Percentiles rank a stretch among this genome's conserved stretches.
These are phyloP conservation scores for Apophysomyces elegans DNA, from an alignment of 371 early-diverging fungal species.

Conservation along the genomic window DNA sequence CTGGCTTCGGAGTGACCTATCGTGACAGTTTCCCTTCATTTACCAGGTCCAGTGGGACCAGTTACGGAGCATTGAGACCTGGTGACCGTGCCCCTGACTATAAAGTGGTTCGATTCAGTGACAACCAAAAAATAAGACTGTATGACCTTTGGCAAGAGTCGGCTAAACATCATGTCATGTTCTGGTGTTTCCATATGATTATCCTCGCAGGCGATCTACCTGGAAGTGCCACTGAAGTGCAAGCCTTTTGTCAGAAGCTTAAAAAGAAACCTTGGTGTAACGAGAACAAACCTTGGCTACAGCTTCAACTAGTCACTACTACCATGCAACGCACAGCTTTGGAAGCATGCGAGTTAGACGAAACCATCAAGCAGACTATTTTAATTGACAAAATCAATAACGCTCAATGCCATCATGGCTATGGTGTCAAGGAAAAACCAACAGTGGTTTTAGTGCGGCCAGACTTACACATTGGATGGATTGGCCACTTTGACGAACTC, in stretches of 20 bases:
- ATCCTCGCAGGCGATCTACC: constrained; percentile 8
- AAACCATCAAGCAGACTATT: constrained; percentile 5
- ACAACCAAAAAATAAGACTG: constrained; percentile 4
- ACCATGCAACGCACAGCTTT: constrained; percentile 8
- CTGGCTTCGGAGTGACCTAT: constrained; percentile 11
- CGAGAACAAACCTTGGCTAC: background rate
- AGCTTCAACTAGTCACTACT: constrained; percentile 6
- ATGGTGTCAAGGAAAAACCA: constrained; percentile 4
- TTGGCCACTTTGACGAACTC: background rate
- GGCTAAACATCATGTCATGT: background rate
- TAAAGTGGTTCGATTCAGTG: constrained; percentile 1
- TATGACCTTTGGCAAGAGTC: constrained; percentile 8
- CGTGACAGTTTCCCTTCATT: background rate
- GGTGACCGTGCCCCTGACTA: constrained; percentile 13
- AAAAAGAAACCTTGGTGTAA: background rate
- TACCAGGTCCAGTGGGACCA: background rate
- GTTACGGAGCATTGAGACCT: background rate
- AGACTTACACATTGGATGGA: constrained; percentile 2
- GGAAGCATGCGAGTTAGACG: background rate
- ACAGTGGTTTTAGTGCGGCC: background rate
- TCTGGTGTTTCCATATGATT: constrained; percentile 11
- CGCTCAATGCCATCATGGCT: constrained; percentile 14
- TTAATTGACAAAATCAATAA: constrained; percentile 14
- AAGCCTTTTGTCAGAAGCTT: constrained; percentile 13
- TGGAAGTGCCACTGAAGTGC: background rate